These are phyloP conservation scores for Phyllachora maydis DNA, from an alignment of 2,329 filamentous ascomycete species.

Conservation along the genomic window DNA sequence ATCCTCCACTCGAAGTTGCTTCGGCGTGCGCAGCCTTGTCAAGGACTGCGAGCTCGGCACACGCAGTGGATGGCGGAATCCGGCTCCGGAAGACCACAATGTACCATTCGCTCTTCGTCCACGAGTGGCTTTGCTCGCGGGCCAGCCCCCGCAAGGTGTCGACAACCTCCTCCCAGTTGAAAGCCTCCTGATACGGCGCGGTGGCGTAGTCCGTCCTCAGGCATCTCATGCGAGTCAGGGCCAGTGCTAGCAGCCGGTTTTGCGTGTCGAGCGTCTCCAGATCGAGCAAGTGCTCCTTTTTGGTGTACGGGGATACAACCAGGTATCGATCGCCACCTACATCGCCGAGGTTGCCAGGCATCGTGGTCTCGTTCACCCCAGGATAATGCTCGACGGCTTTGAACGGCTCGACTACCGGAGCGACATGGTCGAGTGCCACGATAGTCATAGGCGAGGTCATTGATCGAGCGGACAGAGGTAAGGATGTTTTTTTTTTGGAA, in stretches of 20 bases:
- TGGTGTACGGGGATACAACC: constrained; percentile 58
- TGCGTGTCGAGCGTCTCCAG: constrained; percentile 43
- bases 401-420: no score
- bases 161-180: constrained; percentile 56
- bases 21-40: constrained; percentile 67
- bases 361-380: no score
- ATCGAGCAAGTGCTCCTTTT: constrained; percentile 50
- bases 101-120: constrained; percentile 51
- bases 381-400: no score
- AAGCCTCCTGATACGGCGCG: constrained; percentile 47
- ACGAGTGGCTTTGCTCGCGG: constrained; percentile 22
- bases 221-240: constrained; percentile 42
- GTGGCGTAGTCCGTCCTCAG: constrained; percentile 55
- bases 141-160: constrained; percentile 31
- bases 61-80: constrained; percentile 46
- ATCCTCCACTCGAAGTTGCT: constrained; percentile 56
- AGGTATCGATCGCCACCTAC: constrained; percentile 26
- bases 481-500: no score
- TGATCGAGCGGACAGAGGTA: no score
- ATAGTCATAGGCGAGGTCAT: no score
- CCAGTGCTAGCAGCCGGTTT: constrained; percentile 49
- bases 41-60: constrained; percentile 45
- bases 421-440: no score
- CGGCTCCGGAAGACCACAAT: constrained; percentile 67
- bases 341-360: no score